Evolutionary conservation across 1,284 basidiomycete species (phyloP).

Genomic region (Cerrena zonata): DNA sequence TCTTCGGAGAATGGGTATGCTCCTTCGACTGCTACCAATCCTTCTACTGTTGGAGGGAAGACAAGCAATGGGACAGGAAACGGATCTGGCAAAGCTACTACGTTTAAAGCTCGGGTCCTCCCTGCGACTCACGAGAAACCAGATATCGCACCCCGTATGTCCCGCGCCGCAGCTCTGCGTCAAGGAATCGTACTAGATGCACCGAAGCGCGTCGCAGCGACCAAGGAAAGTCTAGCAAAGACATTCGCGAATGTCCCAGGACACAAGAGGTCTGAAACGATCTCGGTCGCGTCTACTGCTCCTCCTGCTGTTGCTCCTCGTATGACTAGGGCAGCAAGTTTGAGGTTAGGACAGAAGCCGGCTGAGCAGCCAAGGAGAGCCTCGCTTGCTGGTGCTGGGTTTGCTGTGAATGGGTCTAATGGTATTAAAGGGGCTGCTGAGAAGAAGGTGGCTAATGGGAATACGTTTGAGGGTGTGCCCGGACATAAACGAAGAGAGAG

Average conservation of each 20-base stretch:
- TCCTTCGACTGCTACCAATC: conserved; percentile 33
- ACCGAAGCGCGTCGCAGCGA: conserved; percentile 41
- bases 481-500: conserved; percentile 75
- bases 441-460: conserved; percentile 16
- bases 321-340: conserved; percentile 66
- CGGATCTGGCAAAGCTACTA: conserved; percentile 10
- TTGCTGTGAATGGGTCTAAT: conserved; percentile 10
- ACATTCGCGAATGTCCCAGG: conserved; percentile 73
- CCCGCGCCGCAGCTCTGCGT: conserved; percentile 71
- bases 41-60: conserved; percentile 29
- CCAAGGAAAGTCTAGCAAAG: conserved; percentile 54
- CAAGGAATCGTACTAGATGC: conserved; percentile 42
- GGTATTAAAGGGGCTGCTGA: not conserved
- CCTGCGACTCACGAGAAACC: conserved; percentile 58
- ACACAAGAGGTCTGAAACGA: conserved; percentile 62
- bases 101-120: conserved; percentile 68
- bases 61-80: conserved; percentile 12
- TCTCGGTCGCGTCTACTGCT: conserved; percentile 67
- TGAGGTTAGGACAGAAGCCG: conserved; percentile 47
- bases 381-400: conserved; percentile 10
- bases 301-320: conserved; percentile 67
- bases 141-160: conserved; percentile 71
- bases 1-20: conserved; percentile 33
- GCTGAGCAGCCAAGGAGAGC: conserved; percentile 17
- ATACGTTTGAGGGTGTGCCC: conserved; percentile 69